A percentile compares a stretch with the other conserved stretches of the same genome.
These are phyloP conservation scores for Mortierella sp. DNA, from an alignment of 371 early-diverging fungal species.

Conservation along the genomic window DNA sequence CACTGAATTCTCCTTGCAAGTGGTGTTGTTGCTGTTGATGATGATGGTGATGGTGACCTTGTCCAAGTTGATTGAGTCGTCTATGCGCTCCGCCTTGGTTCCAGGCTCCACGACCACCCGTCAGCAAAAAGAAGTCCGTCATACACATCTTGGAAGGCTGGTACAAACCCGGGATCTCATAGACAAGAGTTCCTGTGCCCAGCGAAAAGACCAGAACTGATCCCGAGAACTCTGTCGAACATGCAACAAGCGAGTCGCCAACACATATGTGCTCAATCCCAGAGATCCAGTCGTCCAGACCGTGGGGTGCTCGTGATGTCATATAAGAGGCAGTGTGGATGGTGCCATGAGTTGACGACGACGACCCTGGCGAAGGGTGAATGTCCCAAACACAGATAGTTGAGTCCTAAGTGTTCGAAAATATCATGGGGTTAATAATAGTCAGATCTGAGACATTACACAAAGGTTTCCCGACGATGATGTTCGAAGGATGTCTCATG, in stretches of 20 bases:
- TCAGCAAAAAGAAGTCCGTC: constrained; percentile 69
- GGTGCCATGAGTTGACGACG: constrained; percentile 30
- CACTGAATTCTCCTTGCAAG: background rate
- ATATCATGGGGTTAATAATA: background rate
- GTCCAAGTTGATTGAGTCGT: constrained; percentile 3
- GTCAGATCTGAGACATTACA: background rate
- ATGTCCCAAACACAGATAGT: constrained; percentile 73
- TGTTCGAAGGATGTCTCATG: background rate
- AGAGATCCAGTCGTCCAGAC: constrained; percentile 66
- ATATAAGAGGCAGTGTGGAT: constrained; percentile 51
- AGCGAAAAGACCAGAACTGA: constrained; percentile 70
- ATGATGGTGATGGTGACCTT: background rate
- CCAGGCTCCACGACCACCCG: constrained; percentile 53
- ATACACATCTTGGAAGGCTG: constrained; percentile 64
- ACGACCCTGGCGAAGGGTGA: constrained; percentile 23
- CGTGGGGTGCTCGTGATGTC: constrained; percentile 61
- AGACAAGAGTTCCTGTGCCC: constrained; percentile 69
- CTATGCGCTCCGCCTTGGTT: constrained; percentile 13
- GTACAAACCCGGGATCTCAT: constrained; percentile 59
- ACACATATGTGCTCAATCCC: constrained; percentile 71
- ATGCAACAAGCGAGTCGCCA: constrained; percentile 66
- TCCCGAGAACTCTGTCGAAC: constrained; percentile 69
- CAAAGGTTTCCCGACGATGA: background rate
- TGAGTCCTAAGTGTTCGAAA: constrained; percentile 57
- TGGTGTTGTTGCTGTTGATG: background rate